Percentiles rank a stretch among this genome's conserved stretches.
phyloP scores from a whole-genome alignment of 2,329 filamentous ascomycete species.

The Fusarium sp. region DNA sequence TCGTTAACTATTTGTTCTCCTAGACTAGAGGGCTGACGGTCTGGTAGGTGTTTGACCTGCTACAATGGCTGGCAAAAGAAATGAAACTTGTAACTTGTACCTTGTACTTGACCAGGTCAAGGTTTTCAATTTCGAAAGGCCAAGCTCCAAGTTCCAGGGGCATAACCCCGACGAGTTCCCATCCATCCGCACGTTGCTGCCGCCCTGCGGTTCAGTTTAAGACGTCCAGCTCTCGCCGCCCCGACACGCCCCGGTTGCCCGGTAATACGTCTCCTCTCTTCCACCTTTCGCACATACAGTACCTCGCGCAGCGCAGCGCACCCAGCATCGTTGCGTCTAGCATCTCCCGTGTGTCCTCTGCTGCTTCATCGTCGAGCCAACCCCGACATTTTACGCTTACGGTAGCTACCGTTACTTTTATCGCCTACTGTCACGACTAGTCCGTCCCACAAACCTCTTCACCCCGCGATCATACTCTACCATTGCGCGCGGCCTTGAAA shows the following conservation, averaged over 20 bases:
- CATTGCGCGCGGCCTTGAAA: slow-evolving; percentile 21
- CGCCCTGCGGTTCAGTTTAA: slow-evolving; percentile 39
- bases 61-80: neutral
- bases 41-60: slow-evolving; percentile 11
- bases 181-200: slow-evolving; percentile 23
- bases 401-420: slow-evolving; percentile 25
- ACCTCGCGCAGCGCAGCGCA: slow-evolving; percentile 6
- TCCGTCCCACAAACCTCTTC: slow-evolving; percentile 28
- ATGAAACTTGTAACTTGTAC: neutral
- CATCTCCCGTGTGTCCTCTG: neutral
- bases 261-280: slow-evolving; percentile 27
- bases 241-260: slow-evolving; percentile 23
- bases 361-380: slow-evolving; percentile 5
- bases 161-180: slow-evolving; percentile 29
- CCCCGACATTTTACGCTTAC: slow-evolving; percentile 5
- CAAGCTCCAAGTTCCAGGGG: slow-evolving; percentile 18
- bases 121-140: slow-evolving; percentile 17
- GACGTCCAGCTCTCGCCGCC: slow-evolving; percentile 27
- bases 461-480: slow-evolving; percentile 28
- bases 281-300: slow-evolving; percentile 25
- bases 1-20: slow-evolving; percentile 12
- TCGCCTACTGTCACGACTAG: slow-evolving; percentile 23
- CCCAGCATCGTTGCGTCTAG: slow-evolving; percentile 13
- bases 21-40: slow-evolving; percentile 24
- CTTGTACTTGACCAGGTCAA: slow-evolving; percentile 11